These are phyloP conservation scores for Trichoderma lentiforme DNA, from an alignment of 2,329 filamentous ascomycete genomes.

Conservation along the genomic window DNA sequence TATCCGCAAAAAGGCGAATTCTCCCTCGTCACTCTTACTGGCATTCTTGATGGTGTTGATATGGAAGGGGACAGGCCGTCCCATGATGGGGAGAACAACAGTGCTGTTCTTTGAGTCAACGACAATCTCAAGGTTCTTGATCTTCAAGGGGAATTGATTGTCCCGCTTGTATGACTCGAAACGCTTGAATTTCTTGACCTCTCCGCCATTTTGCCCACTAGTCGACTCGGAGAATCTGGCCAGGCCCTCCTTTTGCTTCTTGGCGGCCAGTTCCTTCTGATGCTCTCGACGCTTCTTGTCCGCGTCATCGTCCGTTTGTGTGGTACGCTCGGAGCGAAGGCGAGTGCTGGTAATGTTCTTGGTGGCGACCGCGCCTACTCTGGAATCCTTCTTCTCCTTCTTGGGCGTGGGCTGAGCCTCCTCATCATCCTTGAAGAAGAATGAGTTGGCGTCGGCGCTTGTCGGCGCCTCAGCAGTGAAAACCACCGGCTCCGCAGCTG, in stretches of 20 bases:
- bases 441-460: conserved; percentile 90
- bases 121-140: conserved; percentile 83
- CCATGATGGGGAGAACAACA: conserved; percentile 94
- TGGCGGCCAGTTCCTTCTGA: conserved; percentile 80
- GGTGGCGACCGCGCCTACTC: conserved; percentile 81
- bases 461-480: conserved; percentile 93
- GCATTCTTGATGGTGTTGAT: conserved; percentile 98
- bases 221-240: conserved; percentile 83
- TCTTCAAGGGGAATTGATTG: conserved; percentile 80
- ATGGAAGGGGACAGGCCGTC: conserved; percentile 94
- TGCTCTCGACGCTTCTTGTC: conserved; percentile 85
- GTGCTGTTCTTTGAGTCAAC: conserved; percentile 89
- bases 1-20: conserved; percentile 90
- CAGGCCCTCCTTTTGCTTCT: conserved; percentile 87
- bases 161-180: conserved; percentile 99
- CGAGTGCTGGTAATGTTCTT: conserved; percentile 96
- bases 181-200: conserved; percentile 97
- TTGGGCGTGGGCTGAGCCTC: conserved; percentile 83
- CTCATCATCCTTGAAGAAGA: conserved; percentile 98
- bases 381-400: conserved; percentile 80
- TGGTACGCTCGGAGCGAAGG: conserved; percentile 83
- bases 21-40: conserved; percentile 93
- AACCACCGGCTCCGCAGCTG: conserved; percentile 71
- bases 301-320: conserved; percentile 83
- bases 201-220: conserved; percentile 79